Conservation (phyloP, 2,329 filamentous ascomycete genomes). For the Fusarium begoniae region DNA sequence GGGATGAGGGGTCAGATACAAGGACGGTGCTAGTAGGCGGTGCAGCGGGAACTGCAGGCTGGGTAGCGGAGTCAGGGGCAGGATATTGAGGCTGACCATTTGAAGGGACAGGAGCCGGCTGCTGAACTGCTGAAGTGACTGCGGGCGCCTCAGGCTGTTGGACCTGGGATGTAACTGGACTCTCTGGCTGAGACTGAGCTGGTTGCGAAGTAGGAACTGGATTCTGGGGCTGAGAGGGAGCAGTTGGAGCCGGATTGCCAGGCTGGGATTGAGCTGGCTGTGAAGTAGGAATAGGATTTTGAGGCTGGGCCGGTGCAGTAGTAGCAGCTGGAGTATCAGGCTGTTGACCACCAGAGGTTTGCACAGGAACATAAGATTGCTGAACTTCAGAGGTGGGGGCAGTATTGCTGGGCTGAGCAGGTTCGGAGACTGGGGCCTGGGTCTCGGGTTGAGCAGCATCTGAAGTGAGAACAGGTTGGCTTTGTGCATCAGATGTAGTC, state of each 20-base stretch:
- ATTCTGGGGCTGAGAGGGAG: not conserved
- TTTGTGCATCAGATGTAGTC: slow-evolving; percentile 14
- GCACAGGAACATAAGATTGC: slow-evolving; percentile 11
- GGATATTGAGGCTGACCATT: slow-evolving; percentile 1
- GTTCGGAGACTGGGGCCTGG: slow-evolving; percentile 5
- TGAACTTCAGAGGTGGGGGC: slow-evolving; percentile 10
- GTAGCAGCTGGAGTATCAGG: not conserved
- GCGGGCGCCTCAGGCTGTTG: not conserved
- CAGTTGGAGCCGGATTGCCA: not conserved
- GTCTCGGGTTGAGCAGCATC: slow-evolving; percentile 14
- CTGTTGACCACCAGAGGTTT: slow-evolving; percentile 12
- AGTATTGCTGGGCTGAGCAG: slow-evolving; percentile 15
- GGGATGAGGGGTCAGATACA: slow-evolving; percentile 22
- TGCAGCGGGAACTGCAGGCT: not conserved
- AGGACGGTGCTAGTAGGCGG: slow-evolving; percentile 7
- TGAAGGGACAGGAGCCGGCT: slow-evolving; percentile 13
- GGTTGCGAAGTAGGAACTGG: not conserved
- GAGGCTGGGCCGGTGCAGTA: slow-evolving; percentile 1
- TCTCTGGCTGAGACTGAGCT: not conserved
- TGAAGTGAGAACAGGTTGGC: slow-evolving; percentile 17
- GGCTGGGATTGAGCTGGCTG: not conserved
- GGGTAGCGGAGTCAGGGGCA: slow-evolving; percentile 6
- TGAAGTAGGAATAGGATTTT: not conserved
- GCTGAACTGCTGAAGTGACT: slow-evolving; percentile 9
- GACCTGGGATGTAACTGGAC: not conserved